Evolutionary conservation across 225 moss, liverwort and hornwort species (phyloP).

Genomic region (Physcomitrium patens): DNA sequence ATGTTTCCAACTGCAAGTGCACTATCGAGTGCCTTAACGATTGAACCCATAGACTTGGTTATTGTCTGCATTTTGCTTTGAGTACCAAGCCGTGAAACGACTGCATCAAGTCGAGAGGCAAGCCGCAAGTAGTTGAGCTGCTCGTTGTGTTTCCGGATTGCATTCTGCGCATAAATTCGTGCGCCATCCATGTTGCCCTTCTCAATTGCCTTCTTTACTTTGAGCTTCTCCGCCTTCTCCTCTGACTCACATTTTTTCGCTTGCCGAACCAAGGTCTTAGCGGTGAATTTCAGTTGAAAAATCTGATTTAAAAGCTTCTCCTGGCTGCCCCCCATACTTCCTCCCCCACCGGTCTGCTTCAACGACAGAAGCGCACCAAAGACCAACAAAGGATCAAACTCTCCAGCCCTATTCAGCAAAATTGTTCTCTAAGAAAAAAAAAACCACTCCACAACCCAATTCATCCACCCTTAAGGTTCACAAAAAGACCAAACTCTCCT

Average conservation of each 20-base stretch:
- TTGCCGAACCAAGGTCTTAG: constrained; percentile 55
- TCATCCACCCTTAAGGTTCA: constrained; percentile 11
- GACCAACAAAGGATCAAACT: constrained; percentile 34
- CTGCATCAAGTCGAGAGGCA: constrained; percentile 57
- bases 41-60: constrained; percentile 60
- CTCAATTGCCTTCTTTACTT: constrained; percentile 65
- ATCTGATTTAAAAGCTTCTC: constrained; percentile 66
- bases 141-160: constrained; percentile 66
- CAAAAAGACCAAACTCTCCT: background rate
- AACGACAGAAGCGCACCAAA: constrained; percentile 25
- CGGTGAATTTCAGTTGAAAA: constrained; percentile 62
- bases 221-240: constrained; percentile 63
- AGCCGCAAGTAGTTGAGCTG: constrained; percentile 57
- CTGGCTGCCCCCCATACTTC: constrained; percentile 53
- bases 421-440: constrained; percentile 15
- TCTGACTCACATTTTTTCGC: constrained; percentile 63
- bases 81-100: constrained; percentile 54
- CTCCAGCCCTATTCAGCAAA: constrained; percentile 16
- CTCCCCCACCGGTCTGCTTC: constrained; percentile 23
- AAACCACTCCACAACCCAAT: constrained; percentile 18
- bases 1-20: constrained; percentile 64
- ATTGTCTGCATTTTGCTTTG: constrained; percentile 72
- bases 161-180: constrained; percentile 60
- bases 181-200: constrained; percentile 68
- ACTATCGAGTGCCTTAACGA: constrained; percentile 59